Conservation (phyloP, 2,329 filamentous ascomycete species). For the Neurospora crassa region DNA sequence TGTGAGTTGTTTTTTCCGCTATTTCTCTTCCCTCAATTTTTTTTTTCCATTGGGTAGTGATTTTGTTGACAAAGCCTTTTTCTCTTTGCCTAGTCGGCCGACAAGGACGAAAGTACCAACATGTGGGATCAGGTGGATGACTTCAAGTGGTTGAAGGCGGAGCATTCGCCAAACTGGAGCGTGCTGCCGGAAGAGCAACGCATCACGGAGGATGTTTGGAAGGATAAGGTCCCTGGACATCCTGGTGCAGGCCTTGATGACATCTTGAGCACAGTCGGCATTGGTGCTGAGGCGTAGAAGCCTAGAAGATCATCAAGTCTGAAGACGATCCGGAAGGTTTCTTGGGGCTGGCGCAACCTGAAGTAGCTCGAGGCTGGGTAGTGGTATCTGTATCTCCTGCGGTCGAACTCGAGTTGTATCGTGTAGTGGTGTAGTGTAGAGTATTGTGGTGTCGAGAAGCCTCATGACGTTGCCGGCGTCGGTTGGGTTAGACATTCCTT, state of each 20-base stretch:
- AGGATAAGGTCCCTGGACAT: slow-evolving; percentile 53
- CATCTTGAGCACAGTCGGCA: slow-evolving; percentile 46
- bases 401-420: not conserved
- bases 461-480: not conserved
- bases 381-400: not conserved
- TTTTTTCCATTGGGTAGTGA: slow-evolving; percentile 13
- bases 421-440: not conserved
- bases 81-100: slow-evolving; percentile 12
- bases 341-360: not conserved
- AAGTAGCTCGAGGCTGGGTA: not conserved
- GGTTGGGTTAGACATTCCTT: not conserved
- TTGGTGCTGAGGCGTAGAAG: slow-evolving; percentile 3
- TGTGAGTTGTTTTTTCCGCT: slow-evolving; percentile 38
- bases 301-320: not conserved
- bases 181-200: slow-evolving; percentile 52
- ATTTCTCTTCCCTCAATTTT: not conserved
- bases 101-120: slow-evolving; percentile 38
- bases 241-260: slow-evolving; percentile 53
- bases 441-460: no score
- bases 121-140: slow-evolving; percentile 90
- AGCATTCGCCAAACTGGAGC: slow-evolving; percentile 81
- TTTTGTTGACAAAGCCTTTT: not conserved
- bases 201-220: slow-evolving; percentile 58
- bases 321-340: slow-evolving; percentile 1
- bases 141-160: slow-evolving; percentile 91